These are phyloP conservation scores for Zygosaccharomyces kombuchaensis DNA, from an alignment of 805 yeast species.

Conservation along the genomic window DNA sequence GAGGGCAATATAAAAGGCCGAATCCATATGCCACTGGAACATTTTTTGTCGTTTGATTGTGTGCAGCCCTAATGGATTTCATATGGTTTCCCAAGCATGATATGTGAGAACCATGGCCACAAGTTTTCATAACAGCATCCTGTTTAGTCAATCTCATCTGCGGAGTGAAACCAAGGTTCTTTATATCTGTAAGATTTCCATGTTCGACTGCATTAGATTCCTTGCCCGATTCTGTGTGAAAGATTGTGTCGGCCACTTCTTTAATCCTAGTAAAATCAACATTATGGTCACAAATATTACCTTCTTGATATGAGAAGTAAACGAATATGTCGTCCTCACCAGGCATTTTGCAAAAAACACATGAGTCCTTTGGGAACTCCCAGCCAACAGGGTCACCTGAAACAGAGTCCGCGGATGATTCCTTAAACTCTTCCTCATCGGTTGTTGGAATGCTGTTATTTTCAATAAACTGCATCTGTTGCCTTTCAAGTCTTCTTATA, in stretches of 20 bases:
- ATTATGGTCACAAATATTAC: slow-evolving; percentile 25
- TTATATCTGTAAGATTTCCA: background rate
- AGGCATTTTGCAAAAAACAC: slow-evolving; percentile 34
- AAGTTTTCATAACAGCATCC: slow-evolving; percentile 42
- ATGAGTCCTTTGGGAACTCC: slow-evolving; percentile 26
- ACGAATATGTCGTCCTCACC: slow-evolving; percentile 29
- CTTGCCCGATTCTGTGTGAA: background rate
- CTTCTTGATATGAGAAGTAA: slow-evolving; percentile 31
- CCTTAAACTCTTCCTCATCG: slow-evolving; percentile 18
- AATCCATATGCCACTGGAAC: slow-evolving; percentile 68
- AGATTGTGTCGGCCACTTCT: slow-evolving; percentile 21
- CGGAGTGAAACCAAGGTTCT: background rate
- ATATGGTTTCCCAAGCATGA: slow-evolving; percentile 67
- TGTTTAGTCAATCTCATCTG: slow-evolving; percentile 40
- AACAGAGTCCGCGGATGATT: slow-evolving; percentile 8
- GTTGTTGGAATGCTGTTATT: slow-evolving; percentile 38
- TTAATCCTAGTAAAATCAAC: slow-evolving; percentile 26
- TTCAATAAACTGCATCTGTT: slow-evolving; percentile 71
- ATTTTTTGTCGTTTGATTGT: slow-evolving; percentile 74
- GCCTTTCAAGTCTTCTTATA: slow-evolving; percentile 72
- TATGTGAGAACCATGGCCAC: slow-evolving; percentile 93
- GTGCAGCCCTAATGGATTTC: slow-evolving; percentile 49
- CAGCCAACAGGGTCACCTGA: slow-evolving; percentile 10
- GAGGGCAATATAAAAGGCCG: slow-evolving; percentile 80
- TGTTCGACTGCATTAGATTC: background rate